Evolutionary conservation across 306 rosid species (phyloP).

Genomic region (Ammopiptanthus mongolicus): DNA sequence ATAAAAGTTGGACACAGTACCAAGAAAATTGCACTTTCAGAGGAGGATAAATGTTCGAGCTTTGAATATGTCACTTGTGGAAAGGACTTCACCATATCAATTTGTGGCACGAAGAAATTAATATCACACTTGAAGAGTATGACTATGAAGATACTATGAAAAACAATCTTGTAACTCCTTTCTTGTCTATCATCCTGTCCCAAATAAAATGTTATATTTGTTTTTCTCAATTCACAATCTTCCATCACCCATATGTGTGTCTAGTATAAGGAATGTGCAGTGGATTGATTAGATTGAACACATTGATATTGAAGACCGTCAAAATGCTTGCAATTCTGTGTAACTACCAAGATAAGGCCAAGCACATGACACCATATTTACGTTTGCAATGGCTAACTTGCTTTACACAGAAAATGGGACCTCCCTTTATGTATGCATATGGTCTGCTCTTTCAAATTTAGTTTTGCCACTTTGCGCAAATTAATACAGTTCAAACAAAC

Average conservation of each 20-base stretch:
- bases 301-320: not conserved
- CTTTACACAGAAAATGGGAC: conserved; percentile 36
- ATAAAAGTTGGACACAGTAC: too few relatives aligned
- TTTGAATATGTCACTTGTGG: not conserved
- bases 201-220: too few relatives aligned
- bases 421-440: conserved; percentile 12
- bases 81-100: not conserved
- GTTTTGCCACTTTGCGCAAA: conserved; percentile 38
- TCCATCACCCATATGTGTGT: not conserved
- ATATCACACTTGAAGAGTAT: too few relatives aligned
- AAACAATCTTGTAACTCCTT: too few relatives aligned
- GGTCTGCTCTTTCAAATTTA: conserved; percentile 20
- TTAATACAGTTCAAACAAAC: conserved; percentile 36
- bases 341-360: conserved; percentile 17
- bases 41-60: not conserved
- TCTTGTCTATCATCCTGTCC: too few relatives aligned
- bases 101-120: too few relatives aligned
- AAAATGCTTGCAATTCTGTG: not conserved
- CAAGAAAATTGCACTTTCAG: too few relatives aligned
- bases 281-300: conserved; percentile 12
- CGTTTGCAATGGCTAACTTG: not conserved
- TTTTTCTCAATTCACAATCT: not conserved
- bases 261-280: not conserved
- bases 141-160: too few relatives aligned
- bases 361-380: not conserved